phyloP scores from a whole-genome alignment of 176 grass and related monocot genomes.

The Lolium perenne region DNA sequence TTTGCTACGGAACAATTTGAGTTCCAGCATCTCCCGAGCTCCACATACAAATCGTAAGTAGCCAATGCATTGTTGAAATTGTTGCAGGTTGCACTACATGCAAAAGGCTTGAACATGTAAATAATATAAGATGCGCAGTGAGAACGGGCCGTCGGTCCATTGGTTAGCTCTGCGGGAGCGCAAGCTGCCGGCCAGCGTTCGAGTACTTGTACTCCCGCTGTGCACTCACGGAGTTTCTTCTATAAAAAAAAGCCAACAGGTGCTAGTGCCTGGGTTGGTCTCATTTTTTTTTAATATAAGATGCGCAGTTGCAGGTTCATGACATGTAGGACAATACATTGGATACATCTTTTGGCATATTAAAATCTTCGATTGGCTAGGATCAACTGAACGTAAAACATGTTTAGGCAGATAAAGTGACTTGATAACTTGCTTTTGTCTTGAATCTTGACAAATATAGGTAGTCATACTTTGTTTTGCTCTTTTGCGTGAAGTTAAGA shows the following conservation, averaged over 20 bases:
- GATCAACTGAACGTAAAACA: neutral
- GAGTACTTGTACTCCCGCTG: no score
- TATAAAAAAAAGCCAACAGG: no score
- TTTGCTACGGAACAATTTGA: neutral
- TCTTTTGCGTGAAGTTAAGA: neutral
- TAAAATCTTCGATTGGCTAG: conserved; percentile 12
- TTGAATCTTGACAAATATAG: conserved; percentile 7
- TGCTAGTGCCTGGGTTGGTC: no score
- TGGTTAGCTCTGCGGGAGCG: no score
- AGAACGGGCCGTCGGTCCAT: no score
- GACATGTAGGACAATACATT: neutral
- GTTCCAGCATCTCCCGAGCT: neutral
- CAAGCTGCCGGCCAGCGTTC: no score
- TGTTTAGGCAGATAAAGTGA: conserved; percentile 9
- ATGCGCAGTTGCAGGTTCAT: neutral
- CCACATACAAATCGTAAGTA: neutral
- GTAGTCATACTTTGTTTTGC: neutral
- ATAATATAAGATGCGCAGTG: neutral
- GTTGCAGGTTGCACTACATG: conserved; percentile 18
- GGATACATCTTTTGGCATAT: neutral
- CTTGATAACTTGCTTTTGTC: neutral
- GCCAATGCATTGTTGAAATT: neutral
- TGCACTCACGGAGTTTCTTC: no score
- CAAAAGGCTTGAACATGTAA: neutral
- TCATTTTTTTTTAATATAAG: no score